These are phyloP conservation scores for Kwoniella europaea DNA, from an alignment of 768 basidiomycete species.

Conservation along the genomic window DNA sequence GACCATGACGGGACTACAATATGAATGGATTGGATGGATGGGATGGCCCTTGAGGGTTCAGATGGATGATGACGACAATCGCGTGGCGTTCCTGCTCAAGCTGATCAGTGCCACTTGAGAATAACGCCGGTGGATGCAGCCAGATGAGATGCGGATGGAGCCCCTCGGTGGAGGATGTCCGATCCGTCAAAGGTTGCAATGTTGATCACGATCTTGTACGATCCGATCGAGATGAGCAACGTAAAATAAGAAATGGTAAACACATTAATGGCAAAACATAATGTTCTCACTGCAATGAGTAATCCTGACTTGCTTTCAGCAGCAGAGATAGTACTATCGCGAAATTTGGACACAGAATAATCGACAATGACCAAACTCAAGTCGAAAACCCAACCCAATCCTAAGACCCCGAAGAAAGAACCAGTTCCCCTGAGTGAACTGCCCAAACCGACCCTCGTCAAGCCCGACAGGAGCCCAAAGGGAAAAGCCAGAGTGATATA, in stretches of 20 bases:
- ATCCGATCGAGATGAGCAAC: background rate
- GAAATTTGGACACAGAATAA: background rate
- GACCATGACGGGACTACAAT: too few relatives aligned
- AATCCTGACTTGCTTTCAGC: background rate
- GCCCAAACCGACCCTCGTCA: background rate
- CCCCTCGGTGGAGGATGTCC: constrained; percentile 21
- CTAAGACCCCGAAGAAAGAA: constrained; percentile 5
- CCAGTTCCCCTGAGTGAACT: background rate
- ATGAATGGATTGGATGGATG: too few relatives aligned
- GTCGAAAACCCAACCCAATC: too few relatives aligned
- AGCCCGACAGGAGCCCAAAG: background rate
- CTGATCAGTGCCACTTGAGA: too few relatives aligned
- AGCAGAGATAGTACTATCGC: background rate
- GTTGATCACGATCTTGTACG: background rate
- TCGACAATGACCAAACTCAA: background rate
- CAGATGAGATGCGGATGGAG: background rate
- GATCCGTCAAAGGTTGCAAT: background rate
- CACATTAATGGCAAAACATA: too few relatives aligned
- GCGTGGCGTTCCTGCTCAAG: too few relatives aligned
- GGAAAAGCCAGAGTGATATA: constrained; percentile 48
- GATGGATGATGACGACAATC: too few relatives aligned
- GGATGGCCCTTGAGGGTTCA: too few relatives aligned
- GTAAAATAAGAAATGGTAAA: background rate
- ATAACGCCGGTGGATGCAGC: too few relatives aligned
- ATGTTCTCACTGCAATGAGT: background rate